Percentiles rank a stretch among this genome's conserved stretches.
Conservation (phyloP, 2,329 filamentous ascomycete genomes). For the Aspergillus calidoustus region DNA sequence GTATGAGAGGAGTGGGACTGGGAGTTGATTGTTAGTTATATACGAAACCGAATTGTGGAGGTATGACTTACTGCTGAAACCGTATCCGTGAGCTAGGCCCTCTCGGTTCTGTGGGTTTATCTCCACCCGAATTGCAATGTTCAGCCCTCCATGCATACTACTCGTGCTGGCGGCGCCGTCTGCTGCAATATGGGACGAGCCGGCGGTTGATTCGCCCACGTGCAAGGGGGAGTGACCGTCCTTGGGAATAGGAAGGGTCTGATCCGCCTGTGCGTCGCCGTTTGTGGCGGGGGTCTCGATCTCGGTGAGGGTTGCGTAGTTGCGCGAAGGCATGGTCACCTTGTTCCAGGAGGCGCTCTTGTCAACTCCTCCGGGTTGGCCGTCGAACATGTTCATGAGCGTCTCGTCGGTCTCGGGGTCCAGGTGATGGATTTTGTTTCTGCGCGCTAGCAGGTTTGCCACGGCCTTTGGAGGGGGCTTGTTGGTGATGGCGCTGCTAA, state of each 20-base stretch:
- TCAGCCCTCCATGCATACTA: conserved; percentile 47
- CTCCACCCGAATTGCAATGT: conserved; percentile 52
- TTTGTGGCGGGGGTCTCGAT: conserved; percentile 36
- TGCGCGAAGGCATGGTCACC: conserved; percentile 78
- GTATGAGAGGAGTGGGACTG: conserved; percentile 28
- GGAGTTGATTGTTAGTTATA: conserved; percentile 10
- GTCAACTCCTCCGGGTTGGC: conserved; percentile 59
- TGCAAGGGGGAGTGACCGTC: conserved; percentile 75
- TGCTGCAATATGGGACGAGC: conserved; percentile 77
- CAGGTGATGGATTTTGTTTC: conserved; percentile 70
- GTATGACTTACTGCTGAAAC: conserved; percentile 50
- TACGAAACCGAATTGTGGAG: neutral
- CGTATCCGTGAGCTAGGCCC: conserved; percentile 53
- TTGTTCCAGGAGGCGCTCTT: conserved; percentile 77
- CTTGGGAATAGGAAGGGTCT: conserved; percentile 46
- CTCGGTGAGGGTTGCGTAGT: conserved; percentile 68
- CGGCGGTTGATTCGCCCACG: conserved; percentile 75
- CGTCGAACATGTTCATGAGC: conserved; percentile 65
- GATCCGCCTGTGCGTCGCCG: conserved; percentile 27
- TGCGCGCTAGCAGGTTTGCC: conserved; percentile 64
- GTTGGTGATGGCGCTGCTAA: conserved; percentile 70
- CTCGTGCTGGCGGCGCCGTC: conserved; percentile 46
- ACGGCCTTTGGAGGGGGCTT: conserved; percentile 69
- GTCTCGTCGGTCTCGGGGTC: conserved; percentile 68
- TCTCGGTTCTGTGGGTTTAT: conserved; percentile 48